A percentile compares a stretch with the other conserved stretches of the same genome.
Evolutionary conservation across 345 rosid genomes (phyloP).

Genomic region (Iberis pinnata): DNA sequence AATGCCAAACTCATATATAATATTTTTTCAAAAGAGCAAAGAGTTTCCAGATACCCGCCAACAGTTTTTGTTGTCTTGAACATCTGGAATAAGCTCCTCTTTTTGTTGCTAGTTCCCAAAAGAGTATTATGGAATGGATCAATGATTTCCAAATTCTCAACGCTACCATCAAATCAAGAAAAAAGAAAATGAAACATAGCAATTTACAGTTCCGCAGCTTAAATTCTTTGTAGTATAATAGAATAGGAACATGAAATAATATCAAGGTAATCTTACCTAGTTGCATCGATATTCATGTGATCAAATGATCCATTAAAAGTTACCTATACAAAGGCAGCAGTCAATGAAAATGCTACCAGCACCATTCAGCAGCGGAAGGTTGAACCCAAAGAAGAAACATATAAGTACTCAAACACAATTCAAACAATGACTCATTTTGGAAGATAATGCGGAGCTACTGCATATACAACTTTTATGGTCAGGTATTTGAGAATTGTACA

Average conservation of each 20-base stretch:
- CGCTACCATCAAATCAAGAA: constrained; percentile 45
- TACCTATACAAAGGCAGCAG: constrained; percentile 42
- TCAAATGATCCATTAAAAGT: constrained; percentile 95
- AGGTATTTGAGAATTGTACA: neutral
- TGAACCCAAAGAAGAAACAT: constrained; percentile 3
- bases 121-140: constrained; percentile 79
- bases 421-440: constrained; percentile 1
- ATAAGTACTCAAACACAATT: neutral
- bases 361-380: constrained; percentile 6
- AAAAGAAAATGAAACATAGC: constrained; percentile 14
- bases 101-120: constrained; percentile 85
- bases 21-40: constrained; percentile 5
- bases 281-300: constrained; percentile 92
- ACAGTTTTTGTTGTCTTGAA: constrained; percentile 90
- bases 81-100: constrained; percentile 90
- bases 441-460: neutral
- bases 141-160: constrained; percentile 83
- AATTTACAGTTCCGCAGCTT: neutral
- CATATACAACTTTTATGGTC: constrained; percentile 9
- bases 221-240: neutral
- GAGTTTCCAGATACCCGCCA: constrained; percentile 61
- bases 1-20: constrained; percentile 10
- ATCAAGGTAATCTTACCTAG: constrained; percentile 48
- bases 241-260: constrained; percentile 11
- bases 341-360: constrained; percentile 9